Conservation (phyloP, 2,329 filamentous ascomycete species). For the Fusarium brachygibbosum region DNA sequence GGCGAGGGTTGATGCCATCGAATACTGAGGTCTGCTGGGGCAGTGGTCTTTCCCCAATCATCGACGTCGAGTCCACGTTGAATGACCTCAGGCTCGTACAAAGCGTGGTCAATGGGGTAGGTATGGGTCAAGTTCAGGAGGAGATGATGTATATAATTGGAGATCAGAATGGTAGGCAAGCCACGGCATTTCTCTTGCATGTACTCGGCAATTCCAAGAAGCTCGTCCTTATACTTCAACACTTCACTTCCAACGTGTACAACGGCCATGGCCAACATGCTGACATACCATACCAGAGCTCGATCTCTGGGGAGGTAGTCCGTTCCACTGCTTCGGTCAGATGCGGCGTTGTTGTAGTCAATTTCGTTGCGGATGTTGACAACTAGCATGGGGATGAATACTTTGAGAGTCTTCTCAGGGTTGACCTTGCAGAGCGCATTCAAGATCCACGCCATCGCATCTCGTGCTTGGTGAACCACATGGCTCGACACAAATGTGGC, state of each 20-base stretch:
- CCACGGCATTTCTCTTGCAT: slow-evolving; percentile 98
- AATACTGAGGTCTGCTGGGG: slow-evolving; percentile 82
- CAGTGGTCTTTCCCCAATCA: slow-evolving; percentile 87
- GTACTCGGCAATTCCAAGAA: slow-evolving; percentile 91
- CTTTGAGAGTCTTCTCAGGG: slow-evolving; percentile 90
- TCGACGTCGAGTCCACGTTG: slow-evolving; percentile 78
- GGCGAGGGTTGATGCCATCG: slow-evolving; percentile 89
- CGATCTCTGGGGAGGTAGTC: slow-evolving; percentile 94
- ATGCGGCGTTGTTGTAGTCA: slow-evolving; percentile 95
- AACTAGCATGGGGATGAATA: slow-evolving; percentile 90
- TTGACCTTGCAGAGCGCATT: slow-evolving; percentile 97
- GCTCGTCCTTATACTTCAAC: slow-evolving; percentile 86
- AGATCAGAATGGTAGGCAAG: slow-evolving; percentile 94
- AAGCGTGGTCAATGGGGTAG: slow-evolving; percentile 88
- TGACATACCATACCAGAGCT: slow-evolving; percentile 95
- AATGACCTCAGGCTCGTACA: slow-evolving; percentile 85
- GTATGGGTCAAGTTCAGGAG: slow-evolving; percentile 94
- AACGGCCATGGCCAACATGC: slow-evolving; percentile 97
- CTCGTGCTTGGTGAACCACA: slow-evolving; percentile 95
- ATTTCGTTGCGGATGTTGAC: slow-evolving; percentile 96
- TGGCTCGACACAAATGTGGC: slow-evolving; percentile 92
- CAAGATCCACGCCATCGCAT: slow-evolving; percentile 98
- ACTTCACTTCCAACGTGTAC: slow-evolving; percentile 95
- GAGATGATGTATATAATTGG: slow-evolving; percentile 97
- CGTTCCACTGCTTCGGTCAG: slow-evolving; percentile 90